Base-by-base conservation (phyloP, 352 stramenopile genomes). In the Albugo candida region DNA sequence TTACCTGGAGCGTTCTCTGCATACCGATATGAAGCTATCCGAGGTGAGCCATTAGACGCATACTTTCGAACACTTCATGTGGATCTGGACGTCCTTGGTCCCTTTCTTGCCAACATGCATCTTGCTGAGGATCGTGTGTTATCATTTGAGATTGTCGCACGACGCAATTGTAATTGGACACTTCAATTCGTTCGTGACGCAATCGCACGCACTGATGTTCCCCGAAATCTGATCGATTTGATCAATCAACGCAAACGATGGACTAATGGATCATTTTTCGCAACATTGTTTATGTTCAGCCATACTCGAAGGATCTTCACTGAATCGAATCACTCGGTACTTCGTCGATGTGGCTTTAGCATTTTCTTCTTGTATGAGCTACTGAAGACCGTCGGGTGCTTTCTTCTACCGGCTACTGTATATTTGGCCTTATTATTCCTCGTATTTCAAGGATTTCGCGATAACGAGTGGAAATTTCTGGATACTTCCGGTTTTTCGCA, bases 81-180 rank as follows among this genome's bases (percentile, higher is more conserved):
- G 19, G 72, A 85, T 14, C 47, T 88, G 31, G 70, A 81, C 16
- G 63, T 88, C 11, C 61, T 93, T 0, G 76, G 75, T 0, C 80
- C 80, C 13, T 93, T 93, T 45, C 65, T 69, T 41, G 75, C 73
- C 42, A 93, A 93, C 54, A 91, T 91, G 75, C 89, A 89, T 55
- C 68, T 93, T 10, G 80, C 80, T 0, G 80, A 93, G 51, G 80
- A 93, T 50, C 64, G 80, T 34, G 81, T 93, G 36, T 49, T 93
- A 44, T 86, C 70, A 39, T 89, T 91, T 51, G 74, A 93, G 58
- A 56, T 93, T 27, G 61, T 93, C 12, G 80, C 77, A 10, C 58
- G 73, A 14, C 86, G 86, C 46, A 64, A 75, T 40, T 87, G 75
- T 58, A 81, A 62, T 41, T 93, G 78, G 74, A 88, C 80, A 5